Percentiles rank a stretch among this genome's conserved stretches.
Evolutionary conservation across 2,329 filamentous ascomycete genomes (phyloP).

Genomic region (Aureobasidium pullulans): DNA sequence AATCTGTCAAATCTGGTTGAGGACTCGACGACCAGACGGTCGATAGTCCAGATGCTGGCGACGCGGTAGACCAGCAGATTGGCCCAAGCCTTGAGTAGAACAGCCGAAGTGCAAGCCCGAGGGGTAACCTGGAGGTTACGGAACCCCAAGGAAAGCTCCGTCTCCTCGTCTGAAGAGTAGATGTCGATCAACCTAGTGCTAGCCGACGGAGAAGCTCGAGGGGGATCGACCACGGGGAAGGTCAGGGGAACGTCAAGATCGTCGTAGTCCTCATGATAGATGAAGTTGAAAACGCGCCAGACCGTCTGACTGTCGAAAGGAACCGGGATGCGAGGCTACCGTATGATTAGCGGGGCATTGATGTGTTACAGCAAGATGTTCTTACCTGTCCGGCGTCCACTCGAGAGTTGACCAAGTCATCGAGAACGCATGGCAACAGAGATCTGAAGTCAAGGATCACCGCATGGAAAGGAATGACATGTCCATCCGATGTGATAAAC

Average conservation of each 20-base stretch:
- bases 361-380: no score
- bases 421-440: not conserved
- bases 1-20: not conserved
- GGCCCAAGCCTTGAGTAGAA: not conserved
- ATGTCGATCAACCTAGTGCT: not conserved
- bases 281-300: not conserved
- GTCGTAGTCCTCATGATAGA: not conserved
- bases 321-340: not conserved
- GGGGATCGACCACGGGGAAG: not conserved
- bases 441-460: not conserved
- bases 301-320: not conserved
- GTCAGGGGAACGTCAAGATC: not conserved
- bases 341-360: no score
- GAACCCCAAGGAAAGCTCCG: not conserved
- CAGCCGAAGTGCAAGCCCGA: not conserved
- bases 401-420: no score
- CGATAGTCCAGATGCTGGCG: not conserved
- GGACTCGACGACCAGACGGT: not conserved
- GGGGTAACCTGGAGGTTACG: not conserved
- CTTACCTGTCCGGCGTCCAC: no score
- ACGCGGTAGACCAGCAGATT: not conserved
- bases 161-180: not conserved
- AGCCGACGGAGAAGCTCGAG: not conserved
- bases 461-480: not conserved
- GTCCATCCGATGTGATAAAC: not conserved